These are phyloP conservation scores for Alternaria brassicicola DNA, from an alignment of 2,329 filamentous ascomycete genomes.

Conservation along the genomic window DNA sequence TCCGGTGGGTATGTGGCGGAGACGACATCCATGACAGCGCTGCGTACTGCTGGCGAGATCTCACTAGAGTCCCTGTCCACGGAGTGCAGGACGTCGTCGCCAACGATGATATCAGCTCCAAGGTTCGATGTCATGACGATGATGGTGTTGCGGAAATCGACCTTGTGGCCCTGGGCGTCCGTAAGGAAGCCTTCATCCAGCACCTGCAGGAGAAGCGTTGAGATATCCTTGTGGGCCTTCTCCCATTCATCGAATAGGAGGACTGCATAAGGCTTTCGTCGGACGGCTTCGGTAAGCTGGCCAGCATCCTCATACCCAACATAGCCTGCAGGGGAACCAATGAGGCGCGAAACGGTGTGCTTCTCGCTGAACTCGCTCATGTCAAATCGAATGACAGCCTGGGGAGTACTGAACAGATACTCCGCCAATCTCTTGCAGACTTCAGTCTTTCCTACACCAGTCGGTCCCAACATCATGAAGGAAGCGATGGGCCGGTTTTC, in stretches of 20 bases:
- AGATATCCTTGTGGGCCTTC: slow-evolving; percentile 95
- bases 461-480: slow-evolving; percentile 97
- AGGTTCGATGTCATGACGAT: slow-evolving; percentile 97
- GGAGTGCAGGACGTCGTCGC: slow-evolving; percentile 68
- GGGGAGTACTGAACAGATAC: slow-evolving; percentile 92
- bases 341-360: slow-evolving; percentile 90
- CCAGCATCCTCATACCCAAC: slow-evolving; percentile 97
- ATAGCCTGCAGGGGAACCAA: slow-evolving; percentile 91
- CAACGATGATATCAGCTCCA: slow-evolving; percentile 88
- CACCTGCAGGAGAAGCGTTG: slow-evolving; percentile 87
- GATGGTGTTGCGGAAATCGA: slow-evolving; percentile 95
- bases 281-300: slow-evolving; percentile 92
- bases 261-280: slow-evolving; percentile 93
- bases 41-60: slow-evolving; percentile 74
- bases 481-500: slow-evolving; percentile 91
- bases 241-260: slow-evolving; percentile 97
- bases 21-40: slow-evolving; percentile 88
- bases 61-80: slow-evolving; percentile 64
- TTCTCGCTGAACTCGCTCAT: slow-evolving; percentile 99
- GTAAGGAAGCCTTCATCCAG: slow-evolving; percentile 96
- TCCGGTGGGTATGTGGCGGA: slow-evolving; percentile 78
- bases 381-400: slow-evolving; percentile 90
- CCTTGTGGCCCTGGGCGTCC: slow-evolving; percentile 92
- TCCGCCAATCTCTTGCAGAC: slow-evolving; percentile 93
- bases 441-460: slow-evolving; percentile 96